These are phyloP conservation scores for Didymella segeticola DNA, from an alignment of 2,329 filamentous ascomycete species.

Conservation along the genomic window DNA sequence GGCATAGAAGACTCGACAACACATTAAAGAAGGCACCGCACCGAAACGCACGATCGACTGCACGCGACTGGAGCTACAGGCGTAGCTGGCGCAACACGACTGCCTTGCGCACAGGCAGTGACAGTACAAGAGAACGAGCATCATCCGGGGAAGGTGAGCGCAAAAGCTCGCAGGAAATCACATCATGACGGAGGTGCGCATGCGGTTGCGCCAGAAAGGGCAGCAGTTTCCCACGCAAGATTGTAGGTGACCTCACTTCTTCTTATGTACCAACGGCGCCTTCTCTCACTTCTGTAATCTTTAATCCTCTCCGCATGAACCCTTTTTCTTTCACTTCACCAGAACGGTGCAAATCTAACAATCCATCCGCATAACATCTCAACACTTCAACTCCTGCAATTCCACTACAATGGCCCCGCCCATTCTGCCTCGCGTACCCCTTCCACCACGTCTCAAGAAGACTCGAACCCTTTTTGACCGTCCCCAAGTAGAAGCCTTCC, in stretches of 20 bases:
- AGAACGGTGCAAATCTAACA: neutral
- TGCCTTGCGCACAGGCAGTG: neutral
- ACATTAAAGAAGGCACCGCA: neutral
- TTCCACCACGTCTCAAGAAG: constrained; percentile 11
- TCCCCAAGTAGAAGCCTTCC: constrained; percentile 70
- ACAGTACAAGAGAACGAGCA: neutral
- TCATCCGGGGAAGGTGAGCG: neutral
- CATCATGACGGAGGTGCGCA: constrained; percentile 57
- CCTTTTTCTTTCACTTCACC: neutral
- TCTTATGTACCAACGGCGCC: neutral
- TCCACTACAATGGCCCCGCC: neutral
- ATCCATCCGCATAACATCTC: neutral
- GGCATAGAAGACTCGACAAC: too few species aligned
- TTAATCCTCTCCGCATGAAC: neutral
- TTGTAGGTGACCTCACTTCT: constrained; percentile 37
- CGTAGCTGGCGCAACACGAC: neutral
- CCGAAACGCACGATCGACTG: neutral
- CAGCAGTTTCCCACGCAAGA: constrained; percentile 55
- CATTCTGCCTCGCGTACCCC: constrained; percentile 16
- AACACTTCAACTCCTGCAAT: neutral
- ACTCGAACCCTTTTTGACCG: constrained; percentile 12
- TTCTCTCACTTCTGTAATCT: neutral
- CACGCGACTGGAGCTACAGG: neutral
- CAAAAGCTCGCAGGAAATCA: neutral
- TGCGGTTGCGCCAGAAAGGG: constrained; percentile 56